Conservation (phyloP, 1,284 basidiomycete species). For the Anthracocystis panici-leucophaei region DNA sequence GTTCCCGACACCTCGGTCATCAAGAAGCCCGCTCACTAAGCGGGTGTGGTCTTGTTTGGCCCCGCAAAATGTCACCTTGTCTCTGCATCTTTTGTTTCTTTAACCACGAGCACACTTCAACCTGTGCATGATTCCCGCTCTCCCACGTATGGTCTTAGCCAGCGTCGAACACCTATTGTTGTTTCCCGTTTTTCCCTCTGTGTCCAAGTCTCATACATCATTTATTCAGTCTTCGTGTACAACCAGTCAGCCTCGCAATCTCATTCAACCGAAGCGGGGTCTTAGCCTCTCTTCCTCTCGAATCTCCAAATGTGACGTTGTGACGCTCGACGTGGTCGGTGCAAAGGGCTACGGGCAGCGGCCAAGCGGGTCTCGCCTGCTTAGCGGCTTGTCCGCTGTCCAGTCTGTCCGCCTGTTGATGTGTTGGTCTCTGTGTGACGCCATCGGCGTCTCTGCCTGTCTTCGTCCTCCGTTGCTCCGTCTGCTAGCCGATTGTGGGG, state of each 20-base stretch:
- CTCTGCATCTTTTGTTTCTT: conserved; percentile 33
- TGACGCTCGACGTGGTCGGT: too few species aligned
- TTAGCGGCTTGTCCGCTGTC: too few species aligned
- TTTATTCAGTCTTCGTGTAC: conserved; percentile 24
- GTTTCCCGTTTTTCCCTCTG: conserved; percentile 1
- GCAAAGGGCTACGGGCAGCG: too few species aligned
- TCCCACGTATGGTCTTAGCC: not conserved
- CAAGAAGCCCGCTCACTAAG: conserved; percentile 60
- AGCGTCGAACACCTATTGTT: conserved; percentile 17
- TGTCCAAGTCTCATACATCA: conserved; percentile 10
- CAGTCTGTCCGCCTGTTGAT: too few species aligned
- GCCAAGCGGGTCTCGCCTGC: too few species aligned
- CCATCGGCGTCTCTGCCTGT: too few species aligned
- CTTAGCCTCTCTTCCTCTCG: conserved; percentile 25
- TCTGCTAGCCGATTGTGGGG: too few species aligned
- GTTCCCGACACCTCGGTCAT: conserved; percentile 75
- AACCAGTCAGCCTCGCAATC: conserved; percentile 53
- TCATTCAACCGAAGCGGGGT: conserved; percentile 58
- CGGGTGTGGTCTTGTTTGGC: not conserved
- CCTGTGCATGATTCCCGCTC: conserved; percentile 53
- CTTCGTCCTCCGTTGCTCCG: too few species aligned
- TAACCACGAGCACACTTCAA: conserved; percentile 46
- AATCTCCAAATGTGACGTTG: too few species aligned
- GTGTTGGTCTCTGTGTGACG: too few species aligned
- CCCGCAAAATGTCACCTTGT: conserved; percentile 12